Conservation (phyloP, 2,329 filamentous ascomycete species). For the Arthroderma uncinatum region DNA sequence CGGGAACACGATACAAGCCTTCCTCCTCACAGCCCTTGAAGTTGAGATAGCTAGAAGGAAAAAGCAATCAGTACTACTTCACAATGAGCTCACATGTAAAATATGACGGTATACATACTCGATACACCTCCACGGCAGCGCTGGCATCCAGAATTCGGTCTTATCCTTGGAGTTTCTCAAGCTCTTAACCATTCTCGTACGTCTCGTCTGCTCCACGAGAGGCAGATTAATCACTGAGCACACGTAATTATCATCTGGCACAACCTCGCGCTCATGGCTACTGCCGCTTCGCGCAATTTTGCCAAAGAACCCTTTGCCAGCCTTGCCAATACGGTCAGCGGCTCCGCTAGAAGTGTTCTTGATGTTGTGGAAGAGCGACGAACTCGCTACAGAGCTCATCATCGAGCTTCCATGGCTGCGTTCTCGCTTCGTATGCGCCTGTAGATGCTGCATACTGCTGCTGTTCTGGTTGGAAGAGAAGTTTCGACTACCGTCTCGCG, state of each 20-base stretch:
- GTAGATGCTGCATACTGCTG: slow-evolving; percentile 18
- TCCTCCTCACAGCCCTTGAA: slow-evolving; percentile 91
- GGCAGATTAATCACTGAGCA: slow-evolving; percentile 77
- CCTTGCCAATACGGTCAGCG: slow-evolving; percentile 57
- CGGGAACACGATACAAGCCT: slow-evolving; percentile 83
- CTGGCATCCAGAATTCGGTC: slow-evolving; percentile 98
- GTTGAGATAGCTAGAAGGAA: slow-evolving; percentile 59
- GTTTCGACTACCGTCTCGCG: slow-evolving; percentile 15
- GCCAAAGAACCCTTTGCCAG: slow-evolving; percentile 72
- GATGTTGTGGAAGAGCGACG: slow-evolving; percentile 59
- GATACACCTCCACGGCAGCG: slow-evolving; percentile 87
- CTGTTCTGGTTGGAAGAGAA: slow-evolving; percentile 23
- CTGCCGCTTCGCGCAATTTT: slow-evolving; percentile 61
- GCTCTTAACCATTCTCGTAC: slow-evolving; percentile 80
- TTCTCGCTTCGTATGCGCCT: slow-evolving; percentile 18
- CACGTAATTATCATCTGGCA: slow-evolving; percentile 75
- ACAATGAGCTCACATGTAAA: background rate
- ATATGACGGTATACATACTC: slow-evolving; percentile 45
- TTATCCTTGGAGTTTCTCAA: slow-evolving; percentile 83
- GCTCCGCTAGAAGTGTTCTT: slow-evolving; percentile 62
- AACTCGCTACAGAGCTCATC: slow-evolving; percentile 37
- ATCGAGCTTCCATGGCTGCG: slow-evolving; percentile 30
- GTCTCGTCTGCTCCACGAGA: slow-evolving; percentile 77
- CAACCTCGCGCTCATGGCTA: slow-evolving; percentile 51
- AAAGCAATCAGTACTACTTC: background rate